Evolutionary conservation across 768 basidiomycete genomes (phyloP).

Genomic region (Rhodotorula taiwanensis): DNA sequence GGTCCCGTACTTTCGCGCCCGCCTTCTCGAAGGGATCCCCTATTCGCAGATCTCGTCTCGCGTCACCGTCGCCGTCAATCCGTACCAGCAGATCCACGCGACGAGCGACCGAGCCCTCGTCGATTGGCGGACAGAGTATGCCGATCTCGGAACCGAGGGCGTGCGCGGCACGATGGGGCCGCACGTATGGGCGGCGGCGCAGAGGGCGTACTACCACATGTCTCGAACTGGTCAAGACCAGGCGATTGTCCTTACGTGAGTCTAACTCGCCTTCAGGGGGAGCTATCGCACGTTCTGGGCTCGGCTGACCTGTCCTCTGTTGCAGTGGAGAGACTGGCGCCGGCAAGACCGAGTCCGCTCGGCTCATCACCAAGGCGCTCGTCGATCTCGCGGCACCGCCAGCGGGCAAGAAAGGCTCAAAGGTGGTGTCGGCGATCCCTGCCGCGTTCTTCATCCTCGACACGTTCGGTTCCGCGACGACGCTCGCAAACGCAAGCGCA

Average conservation of each 20-base stretch:
- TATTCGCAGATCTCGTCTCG: constrained; percentile 69
- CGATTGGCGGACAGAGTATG: constrained; percentile 79
- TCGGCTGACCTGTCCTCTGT: constrained; percentile 13
- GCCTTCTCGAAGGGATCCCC: constrained; percentile 74
- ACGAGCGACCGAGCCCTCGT: constrained; percentile 78
- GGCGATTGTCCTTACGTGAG: constrained; percentile 74
- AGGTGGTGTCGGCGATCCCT: constrained; percentile 71
- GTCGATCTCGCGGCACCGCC: constrained; percentile 77
- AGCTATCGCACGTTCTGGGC: too few relatives aligned
- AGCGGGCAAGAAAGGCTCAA: constrained; percentile 51
- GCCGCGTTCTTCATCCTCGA: constrained; percentile 93
- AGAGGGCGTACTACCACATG: constrained; percentile 95
- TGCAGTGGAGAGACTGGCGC: constrained; percentile 81
- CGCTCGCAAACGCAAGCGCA: constrained; percentile 86
- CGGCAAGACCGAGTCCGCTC: constrained; percentile 84
- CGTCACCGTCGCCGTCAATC: constrained; percentile 77
- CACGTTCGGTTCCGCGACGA: constrained; percentile 78
- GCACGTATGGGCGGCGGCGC: constrained; percentile 85
- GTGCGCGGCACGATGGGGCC: constrained; percentile 54
- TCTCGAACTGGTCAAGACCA: constrained; percentile 88
- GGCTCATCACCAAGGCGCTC: constrained; percentile 83
- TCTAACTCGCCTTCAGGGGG: constrained; percentile 11
- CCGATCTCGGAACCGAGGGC: constrained; percentile 54
- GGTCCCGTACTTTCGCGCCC: constrained; percentile 74
- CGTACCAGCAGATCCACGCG: constrained; percentile 77